A percentile compares a stretch with the other conserved stretches of the same genome.
phyloP scores from a whole-genome alignment of 2,329 filamentous ascomycete genomes.

The Pseudogymnoascus sp. region DNA sequence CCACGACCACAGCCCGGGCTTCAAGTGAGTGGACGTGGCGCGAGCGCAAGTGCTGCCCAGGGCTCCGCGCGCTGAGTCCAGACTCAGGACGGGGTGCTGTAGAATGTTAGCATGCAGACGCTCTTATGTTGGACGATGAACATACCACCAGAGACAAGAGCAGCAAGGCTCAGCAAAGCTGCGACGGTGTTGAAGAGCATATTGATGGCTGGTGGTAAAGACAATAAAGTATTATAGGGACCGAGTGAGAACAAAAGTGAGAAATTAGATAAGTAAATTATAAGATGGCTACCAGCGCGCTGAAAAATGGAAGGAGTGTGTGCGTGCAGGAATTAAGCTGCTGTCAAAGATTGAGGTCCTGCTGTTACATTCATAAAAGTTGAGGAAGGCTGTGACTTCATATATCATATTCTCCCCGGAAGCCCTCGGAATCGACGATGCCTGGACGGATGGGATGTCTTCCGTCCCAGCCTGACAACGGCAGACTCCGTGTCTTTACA shows the following conservation, averaged over 20 bases:
- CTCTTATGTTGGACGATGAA: neutral
- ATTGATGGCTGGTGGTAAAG: neutral
- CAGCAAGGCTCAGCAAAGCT: conserved; percentile 21
- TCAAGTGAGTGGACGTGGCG: conserved; percentile 21
- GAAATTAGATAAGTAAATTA: neutral
- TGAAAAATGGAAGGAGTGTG: neutral
- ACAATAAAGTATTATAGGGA: neutral
- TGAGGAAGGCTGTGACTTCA: neutral
- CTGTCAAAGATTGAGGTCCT: conserved; percentile 3
- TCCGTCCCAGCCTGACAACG: conserved; percentile 1
- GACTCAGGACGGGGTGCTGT: conserved; percentile 22
- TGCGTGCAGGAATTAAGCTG: neutral
- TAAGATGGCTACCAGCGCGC: conserved; percentile 5
- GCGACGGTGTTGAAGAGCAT: conserved; percentile 2
- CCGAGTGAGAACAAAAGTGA: neutral
- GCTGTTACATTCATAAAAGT: neutral
- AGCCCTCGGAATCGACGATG: neutral
- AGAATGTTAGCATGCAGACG: conserved; percentile 13
- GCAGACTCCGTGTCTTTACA: neutral
- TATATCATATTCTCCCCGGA: neutral
- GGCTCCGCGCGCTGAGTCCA: conserved; percentile 12
- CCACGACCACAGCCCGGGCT: conserved; percentile 12
- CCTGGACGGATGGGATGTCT: conserved; percentile 1
- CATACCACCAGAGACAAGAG: conserved; percentile 22
- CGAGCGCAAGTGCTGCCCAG: conserved; percentile 16